phyloP scores from a whole-genome alignment of 768 basidiomycete species.

The Boletus barrowsii region DNA sequence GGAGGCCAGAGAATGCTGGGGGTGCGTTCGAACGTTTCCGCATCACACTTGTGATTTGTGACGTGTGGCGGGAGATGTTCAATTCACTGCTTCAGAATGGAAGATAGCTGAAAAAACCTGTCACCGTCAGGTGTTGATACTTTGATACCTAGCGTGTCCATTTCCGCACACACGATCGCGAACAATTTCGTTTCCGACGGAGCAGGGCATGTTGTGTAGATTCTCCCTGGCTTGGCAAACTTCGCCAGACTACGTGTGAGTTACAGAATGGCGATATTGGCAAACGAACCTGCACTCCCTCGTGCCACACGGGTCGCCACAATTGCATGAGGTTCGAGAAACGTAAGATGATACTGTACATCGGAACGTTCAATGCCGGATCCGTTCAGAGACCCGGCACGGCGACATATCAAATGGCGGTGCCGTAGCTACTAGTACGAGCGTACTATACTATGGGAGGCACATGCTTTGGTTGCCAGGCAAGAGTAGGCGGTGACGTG shows the following conservation, averaged over 20 bases:
- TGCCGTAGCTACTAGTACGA: neutral
- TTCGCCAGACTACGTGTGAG: neutral
- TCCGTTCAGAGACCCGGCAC: neutral
- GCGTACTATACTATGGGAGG: neutral
- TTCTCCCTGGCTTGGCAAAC: neutral
- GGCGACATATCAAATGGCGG: neutral
- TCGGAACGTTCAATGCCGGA: neutral
- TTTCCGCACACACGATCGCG: neutral
- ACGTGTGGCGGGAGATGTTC: neutral
- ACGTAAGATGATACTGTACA: neutral
- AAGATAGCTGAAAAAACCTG: neutral
- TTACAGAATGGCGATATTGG: neutral
- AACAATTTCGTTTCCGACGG: neutral
- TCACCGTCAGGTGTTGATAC: neutral
- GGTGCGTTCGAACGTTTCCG: too few relatives aligned
- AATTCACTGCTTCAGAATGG: neutral
- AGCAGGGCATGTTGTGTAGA: neutral
- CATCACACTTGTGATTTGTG: neutral
- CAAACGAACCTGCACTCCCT: neutral
- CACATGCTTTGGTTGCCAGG: neutral
- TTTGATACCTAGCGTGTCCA: neutral
- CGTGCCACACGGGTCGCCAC: neutral
- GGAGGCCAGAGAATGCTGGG: too few relatives aligned
- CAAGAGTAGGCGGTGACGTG: neutral
- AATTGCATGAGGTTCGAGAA: constrained; percentile 2